Percentiles rank a stretch among this genome's conserved stretches.
Conservation (phyloP, 225 moss, liverwort and hornwort genomes). For the Marchantia polymorpha region DNA sequence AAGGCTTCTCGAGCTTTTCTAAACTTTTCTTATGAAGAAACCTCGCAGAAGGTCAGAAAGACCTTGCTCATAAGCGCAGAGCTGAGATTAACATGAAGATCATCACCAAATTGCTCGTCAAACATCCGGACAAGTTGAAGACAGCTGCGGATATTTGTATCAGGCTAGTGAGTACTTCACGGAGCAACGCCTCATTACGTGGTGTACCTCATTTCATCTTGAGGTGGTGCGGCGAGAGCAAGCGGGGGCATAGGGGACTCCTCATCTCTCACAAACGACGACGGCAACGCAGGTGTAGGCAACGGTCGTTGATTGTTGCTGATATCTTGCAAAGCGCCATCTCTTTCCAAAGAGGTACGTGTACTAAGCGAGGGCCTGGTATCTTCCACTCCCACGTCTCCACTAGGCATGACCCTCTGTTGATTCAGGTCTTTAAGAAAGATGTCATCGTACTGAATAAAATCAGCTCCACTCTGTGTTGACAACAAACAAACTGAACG, state of each 20-base stretch:
- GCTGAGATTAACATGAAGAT: no score
- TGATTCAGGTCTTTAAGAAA: constrained; percentile 42
- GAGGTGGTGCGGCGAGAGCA: constrained; percentile 52
- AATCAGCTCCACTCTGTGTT: constrained; percentile 62
- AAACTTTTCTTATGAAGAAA: not conserved
- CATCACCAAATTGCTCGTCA: no score
- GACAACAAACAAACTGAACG: not conserved
- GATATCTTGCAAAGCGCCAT: constrained; percentile 22
- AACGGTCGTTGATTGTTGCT: constrained; percentile 36
- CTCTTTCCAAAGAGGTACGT: constrained; percentile 6
- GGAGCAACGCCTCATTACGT: not conserved
- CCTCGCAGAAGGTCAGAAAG: not conserved
- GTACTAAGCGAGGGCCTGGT: constrained; percentile 14
- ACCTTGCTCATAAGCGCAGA: not conserved
- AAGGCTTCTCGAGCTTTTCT: not conserved
- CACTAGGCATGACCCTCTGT: constrained; percentile 30
- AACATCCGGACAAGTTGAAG: no score
- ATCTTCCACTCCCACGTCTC: constrained; percentile 19
- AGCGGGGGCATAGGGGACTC: constrained; percentile 76
- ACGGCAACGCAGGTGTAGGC: constrained; percentile 46
- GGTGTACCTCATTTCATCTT: constrained; percentile 50
- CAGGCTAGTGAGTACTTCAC: no score
- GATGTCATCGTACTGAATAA: constrained; percentile 51
- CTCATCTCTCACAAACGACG: constrained; percentile 54
- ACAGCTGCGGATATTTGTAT: no score